phyloP scores from a whole-genome alignment of 2,329 filamentous ascomycete genomes.

The Polychaeton citri region DNA sequence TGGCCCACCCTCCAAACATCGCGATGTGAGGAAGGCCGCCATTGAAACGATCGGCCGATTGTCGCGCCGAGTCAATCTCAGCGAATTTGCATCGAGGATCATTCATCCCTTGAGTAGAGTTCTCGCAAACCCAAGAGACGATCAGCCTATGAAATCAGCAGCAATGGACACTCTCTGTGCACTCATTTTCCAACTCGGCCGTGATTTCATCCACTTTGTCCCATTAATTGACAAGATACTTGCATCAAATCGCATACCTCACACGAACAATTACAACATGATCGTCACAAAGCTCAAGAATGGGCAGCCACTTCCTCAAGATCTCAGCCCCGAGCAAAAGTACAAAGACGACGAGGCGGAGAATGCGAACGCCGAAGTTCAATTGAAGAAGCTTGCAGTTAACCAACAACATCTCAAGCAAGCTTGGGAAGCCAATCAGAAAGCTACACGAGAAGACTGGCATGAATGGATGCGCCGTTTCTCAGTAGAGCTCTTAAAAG shows the following conservation, averaged over 20 bases:
- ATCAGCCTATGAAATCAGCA: conserved; percentile 53
- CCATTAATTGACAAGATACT: conserved; percentile 82
- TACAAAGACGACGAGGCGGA: conserved; percentile 62
- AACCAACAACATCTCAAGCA: conserved; percentile 95
- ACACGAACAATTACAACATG: conserved; percentile 85
- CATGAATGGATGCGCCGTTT: conserved; percentile 97
- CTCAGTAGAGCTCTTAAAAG: conserved; percentile 85
- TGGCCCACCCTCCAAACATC: conserved; percentile 54
- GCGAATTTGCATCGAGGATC: conserved; percentile 91
- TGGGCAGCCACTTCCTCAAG: conserved; percentile 86
- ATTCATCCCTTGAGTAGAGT: conserved; percentile 85
- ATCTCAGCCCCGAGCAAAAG: conserved; percentile 73
- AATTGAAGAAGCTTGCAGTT: conserved; percentile 87
- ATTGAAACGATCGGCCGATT: conserved; percentile 93
- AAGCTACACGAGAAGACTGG: conserved; percentile 97
- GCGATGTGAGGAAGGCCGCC: conserved; percentile 67
- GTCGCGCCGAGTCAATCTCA: conserved; percentile 91
- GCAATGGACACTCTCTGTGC: conserved; percentile 91
- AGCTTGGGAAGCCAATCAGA: conserved; percentile 93
- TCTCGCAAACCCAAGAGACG: conserved; percentile 54
- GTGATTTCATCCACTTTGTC: conserved; percentile 90
- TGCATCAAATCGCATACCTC: conserved; percentile 57
- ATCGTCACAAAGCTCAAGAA: conserved; percentile 88
- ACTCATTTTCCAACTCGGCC: conserved; percentile 87
- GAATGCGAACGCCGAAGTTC: conserved; percentile 65